Base-by-base conservation (phyloP, 768 basidiomycete species). In the Paxillus ammoniavirescens region DNA sequence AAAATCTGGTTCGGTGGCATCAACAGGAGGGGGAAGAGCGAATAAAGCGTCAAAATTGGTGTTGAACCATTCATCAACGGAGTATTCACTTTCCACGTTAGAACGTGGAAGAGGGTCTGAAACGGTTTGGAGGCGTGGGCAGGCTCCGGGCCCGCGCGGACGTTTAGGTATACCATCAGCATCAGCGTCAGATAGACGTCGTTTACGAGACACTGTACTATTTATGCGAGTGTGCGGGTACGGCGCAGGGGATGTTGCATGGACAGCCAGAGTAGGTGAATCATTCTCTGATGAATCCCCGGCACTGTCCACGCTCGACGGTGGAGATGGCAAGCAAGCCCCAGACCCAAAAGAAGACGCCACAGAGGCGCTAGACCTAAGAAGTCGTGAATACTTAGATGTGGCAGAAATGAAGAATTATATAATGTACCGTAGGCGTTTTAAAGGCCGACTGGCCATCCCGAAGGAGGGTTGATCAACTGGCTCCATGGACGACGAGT, bases 21-120 rank as follows among this genome's bases (percentile, higher is more conserved):
- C 55, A 1, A 68, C 67, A 0, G 60, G 58, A 28, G 57, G 60
- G 0, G 71, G 71, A 5, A 68, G 54, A 3, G 67, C 55, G 23
- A 73, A 72, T 12, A 67, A 41, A 7, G 49, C 6, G 6, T 55
- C 54, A 49, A 66, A 65, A 47, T 61, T 56, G 4, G 62, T 51
- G 18, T 66, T 57, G 40, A 73, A 73, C 77, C 75, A 77, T 31
- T 69, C 62, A 17, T 75, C 72, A 14, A 74, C 50, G 0, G 65
- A 52, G 12, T 56, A 54, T 18, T 61, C 66, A 4, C 56, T 62
- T 17, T 56, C 52, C 0, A 49, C 15, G 8, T 62, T 43, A 23
- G n/a, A 50, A 44, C 10, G 54, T 33, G 33, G 72, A 0, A 69
- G 58, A 18, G 74, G 64, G 50, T 73, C 65, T 0, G 73, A 75